Percentiles rank a stretch among this genome's conserved stretches.
phyloP scores from a whole-genome alignment of 2,329 filamentous ascomycete species.

The Rhinocladiella mackenziei region DNA sequence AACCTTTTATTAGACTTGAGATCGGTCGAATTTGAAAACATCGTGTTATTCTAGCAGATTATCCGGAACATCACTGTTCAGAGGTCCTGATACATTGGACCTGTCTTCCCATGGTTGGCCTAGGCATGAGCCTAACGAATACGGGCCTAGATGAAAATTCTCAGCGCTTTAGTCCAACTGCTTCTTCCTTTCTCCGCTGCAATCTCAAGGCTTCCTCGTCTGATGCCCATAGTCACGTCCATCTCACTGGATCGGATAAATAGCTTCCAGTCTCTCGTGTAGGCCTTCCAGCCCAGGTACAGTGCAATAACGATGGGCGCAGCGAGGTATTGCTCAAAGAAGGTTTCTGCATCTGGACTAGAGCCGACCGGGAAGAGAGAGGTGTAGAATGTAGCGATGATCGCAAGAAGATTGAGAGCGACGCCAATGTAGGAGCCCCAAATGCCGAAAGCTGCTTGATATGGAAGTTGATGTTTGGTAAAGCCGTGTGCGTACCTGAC shows the following conservation, averaged over 20 bases:
- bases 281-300: conserved; percentile 41
- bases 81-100: neutral
- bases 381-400: conserved; percentile 84
- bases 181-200: conserved; percentile 4
- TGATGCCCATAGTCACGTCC: conserved; percentile 22
- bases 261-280: conserved; percentile 21
- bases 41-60: too few relatives aligned
- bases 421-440: conserved; percentile 78
- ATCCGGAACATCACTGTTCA: too few relatives aligned
- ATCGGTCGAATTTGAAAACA: too few relatives aligned
- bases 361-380: conserved; percentile 68
- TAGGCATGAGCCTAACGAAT: neutral
- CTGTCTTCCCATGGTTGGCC: too few relatives aligned
- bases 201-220: conserved; percentile 21
- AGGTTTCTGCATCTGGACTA: conserved; percentile 37
- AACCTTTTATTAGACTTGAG: too few relatives aligned
- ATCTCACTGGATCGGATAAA: conserved; percentile 21
- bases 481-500: conserved; percentile 58
- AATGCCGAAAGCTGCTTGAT: conserved; percentile 73
- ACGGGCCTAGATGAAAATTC: conserved; percentile 8
- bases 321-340: conserved; percentile 49
- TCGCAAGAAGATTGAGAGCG: conserved; percentile 67
- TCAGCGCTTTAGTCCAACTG: conserved; percentile 14
- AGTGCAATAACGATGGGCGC: conserved; percentile 43
- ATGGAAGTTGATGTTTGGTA: conserved; percentile 70